Evolutionary conservation across 192 early-diverging fungal species (phyloP), one percentile per base, ranked within the genome.

Genomic region (Rhizophlyctis rosea): DNA sequence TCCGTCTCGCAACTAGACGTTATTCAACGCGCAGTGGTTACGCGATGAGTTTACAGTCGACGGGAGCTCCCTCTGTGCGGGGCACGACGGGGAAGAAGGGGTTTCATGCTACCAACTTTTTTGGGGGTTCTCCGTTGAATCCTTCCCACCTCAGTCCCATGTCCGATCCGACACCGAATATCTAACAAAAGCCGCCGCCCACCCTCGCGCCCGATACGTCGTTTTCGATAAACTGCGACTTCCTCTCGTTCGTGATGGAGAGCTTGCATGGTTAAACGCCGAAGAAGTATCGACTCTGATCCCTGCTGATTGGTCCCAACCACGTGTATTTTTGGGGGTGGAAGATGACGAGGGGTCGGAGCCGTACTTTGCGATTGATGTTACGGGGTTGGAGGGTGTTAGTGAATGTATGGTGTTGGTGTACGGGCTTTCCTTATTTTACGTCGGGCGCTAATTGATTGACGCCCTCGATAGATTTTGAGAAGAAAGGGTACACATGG

Each of bases 291-390:
- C n/a, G n/a, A n/a, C n/a, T n/a, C n/a, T n/a, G n/a, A n/a, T n/a
- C n/a, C n/a, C n/a, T n/a, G n/a, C n/a, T n/a, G n/a, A n/a, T n/a
- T n/a, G n/a, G n/a, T n/a, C n/a, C n/a, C n/a, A n/a, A n/a, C n/a
- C n/a, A 13, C 39, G 39, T 18, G 39, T 44, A 7, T 44, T 44
- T 18, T 44, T 44, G 39, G 39, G 39, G 39, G 39, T 44, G 18
- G 39, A 44, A 44, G 39, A 44, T 18, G 39, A 44, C 39, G 39
- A 44, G 9, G 39, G 7, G n/a, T n/a, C n/a, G n/a, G n/a, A n/a
- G 39, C 39, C 39, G 39, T 69, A 69, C 50, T 69, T 59, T 59
- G 68, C 68, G 16, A 50, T 69, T 14, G 68, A 69, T 24, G 9
- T 69, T 21, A 55, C 51, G 21, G 62, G 62, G 9, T n/a, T 21